These are phyloP conservation scores for Psidium guajava DNA, from an alignment of 345 rosid genomes.

Conservation along the genomic window DNA sequence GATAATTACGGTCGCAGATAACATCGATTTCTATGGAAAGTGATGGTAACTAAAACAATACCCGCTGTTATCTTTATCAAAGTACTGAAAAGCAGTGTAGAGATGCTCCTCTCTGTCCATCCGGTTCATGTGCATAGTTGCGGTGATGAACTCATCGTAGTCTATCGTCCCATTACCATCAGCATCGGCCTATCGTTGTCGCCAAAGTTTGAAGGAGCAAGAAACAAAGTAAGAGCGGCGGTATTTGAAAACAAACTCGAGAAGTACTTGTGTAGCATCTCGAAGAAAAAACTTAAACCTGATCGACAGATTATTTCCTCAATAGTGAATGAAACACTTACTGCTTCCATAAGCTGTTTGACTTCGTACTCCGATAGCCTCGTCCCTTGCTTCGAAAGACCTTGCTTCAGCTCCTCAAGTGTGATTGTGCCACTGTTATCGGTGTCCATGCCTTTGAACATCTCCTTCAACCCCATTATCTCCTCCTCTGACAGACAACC, in stretches of 20 bases:
- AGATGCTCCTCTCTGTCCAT: constrained; percentile 50
- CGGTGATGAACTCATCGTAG: constrained; percentile 41
- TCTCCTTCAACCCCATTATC: constrained; percentile 92
- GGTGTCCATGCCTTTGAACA: constrained; percentile 83
- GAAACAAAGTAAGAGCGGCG: background rate
- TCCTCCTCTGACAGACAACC: constrained; percentile 97
- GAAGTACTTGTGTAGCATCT: background rate
- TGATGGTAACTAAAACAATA: background rate
- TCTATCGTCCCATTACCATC: constrained; percentile 43
- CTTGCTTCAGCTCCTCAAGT: constrained; percentile 81
- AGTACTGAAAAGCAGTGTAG: constrained; percentile 43
- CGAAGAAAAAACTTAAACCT: background rate
- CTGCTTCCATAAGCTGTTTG: constrained; percentile 90
- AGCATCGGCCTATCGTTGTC: constrained; percentile 50
- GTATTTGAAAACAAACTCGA: background rate
- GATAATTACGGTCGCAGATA: background rate
- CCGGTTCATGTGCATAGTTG: constrained; percentile 44
- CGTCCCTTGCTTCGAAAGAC: constrained; percentile 92
- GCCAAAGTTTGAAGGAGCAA: background rate
- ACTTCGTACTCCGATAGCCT: constrained; percentile 77
- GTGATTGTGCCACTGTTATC: constrained; percentile 92
- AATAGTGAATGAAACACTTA: constrained; percentile 16
- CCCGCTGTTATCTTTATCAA: constrained; percentile 51
- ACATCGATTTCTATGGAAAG: background rate
- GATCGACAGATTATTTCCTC: background rate